Base-by-base conservation (phyloP, 164 flowering plant genomes). In the Aristolochia californica region DNA sequence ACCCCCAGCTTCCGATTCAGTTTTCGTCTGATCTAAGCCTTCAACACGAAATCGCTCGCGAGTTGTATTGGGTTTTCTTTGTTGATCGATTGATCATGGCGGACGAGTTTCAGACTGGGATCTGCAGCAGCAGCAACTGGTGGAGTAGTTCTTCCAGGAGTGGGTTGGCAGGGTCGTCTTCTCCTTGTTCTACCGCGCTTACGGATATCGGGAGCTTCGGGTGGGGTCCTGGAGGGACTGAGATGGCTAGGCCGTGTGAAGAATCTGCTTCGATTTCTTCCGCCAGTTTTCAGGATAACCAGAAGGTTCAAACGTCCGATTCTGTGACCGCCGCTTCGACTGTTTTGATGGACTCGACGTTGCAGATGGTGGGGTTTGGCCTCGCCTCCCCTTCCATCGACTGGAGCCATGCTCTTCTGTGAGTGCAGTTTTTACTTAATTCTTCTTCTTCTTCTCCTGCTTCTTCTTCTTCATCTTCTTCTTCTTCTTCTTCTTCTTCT, bases 351-450 rank as follows among this genome's bases (percentile, higher is more conserved):
- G 62, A 64, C 27, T 64, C 62, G 4, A 28, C 57, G 52, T 13
- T 64, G 62, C 57, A 51, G 30, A 51, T 58, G 62, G 43, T 40
- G 7, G 53, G 57, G 20, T 43, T 58, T 13, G 67, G 67, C 51
- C 57, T 58, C 15, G 45, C 62, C 2, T 56, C 61, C 0, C 24
- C 56, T 16, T 18, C 60, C 15, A 51, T 53, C 20, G 68, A 58
- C 53, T 58, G 68, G 68, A 58, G 44, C 53, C 68, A 58, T 16
- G 62, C 62, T 45, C 27, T 64, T 22, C 56, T 58, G 68, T 64
- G 52, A 64, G 68, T 64, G 26, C 38, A 25, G 17, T 13, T 15
- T 28, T 14, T 15, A 14, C 27, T 17, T 17, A 22, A n/a, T n/a
- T 18, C 13, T 7, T 50, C 25, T 1, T 23, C 0, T 22, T 13